phyloP scores from a whole-genome alignment of 2,329 filamentous ascomycete species.

The Penicillium sp. region DNA sequence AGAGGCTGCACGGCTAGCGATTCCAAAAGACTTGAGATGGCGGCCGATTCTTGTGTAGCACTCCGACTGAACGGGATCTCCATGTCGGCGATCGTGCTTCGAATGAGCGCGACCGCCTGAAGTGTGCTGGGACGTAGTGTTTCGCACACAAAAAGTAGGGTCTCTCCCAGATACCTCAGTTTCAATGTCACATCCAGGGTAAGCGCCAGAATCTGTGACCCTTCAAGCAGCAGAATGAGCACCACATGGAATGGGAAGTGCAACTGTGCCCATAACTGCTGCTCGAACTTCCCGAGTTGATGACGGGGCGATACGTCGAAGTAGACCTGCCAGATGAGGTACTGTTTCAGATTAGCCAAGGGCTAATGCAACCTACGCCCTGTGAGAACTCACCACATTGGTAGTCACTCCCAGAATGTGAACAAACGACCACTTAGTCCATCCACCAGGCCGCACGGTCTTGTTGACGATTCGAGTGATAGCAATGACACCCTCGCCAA shows the following conservation, averaged over 20 bases:
- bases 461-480: conserved; percentile 59
- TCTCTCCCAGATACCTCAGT: conserved; percentile 42
- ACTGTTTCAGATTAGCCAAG: conserved; percentile 27
- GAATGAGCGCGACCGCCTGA: conserved; percentile 36
- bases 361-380: not conserved
- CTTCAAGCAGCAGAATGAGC: conserved; percentile 66
- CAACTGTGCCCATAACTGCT: conserved; percentile 54
- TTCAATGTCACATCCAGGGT: conserved; percentile 49
- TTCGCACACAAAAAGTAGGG: conserved; percentile 44
- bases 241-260: conserved; percentile 67
- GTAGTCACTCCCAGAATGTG: conserved; percentile 42
- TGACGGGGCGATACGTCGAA: conserved; percentile 58
- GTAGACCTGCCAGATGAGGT: conserved; percentile 66
- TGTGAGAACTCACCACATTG: conserved; percentile 35
- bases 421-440: conserved; percentile 44
- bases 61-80: conserved; percentile 42
- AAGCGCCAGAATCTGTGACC: conserved; percentile 59
- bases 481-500: conserved; percentile 67
- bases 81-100: conserved; percentile 43
- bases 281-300: conserved; percentile 56
- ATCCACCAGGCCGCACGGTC: conserved; percentile 44
- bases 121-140: conserved; percentile 32
- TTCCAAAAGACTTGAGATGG: conserved; percentile 37
- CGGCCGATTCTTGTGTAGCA: conserved; percentile 34
- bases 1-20: conserved; percentile 33